Evolutionary conservation across 805 yeast genomes (phyloP).

Genomic region (Ogataea paradorogensis): DNA sequence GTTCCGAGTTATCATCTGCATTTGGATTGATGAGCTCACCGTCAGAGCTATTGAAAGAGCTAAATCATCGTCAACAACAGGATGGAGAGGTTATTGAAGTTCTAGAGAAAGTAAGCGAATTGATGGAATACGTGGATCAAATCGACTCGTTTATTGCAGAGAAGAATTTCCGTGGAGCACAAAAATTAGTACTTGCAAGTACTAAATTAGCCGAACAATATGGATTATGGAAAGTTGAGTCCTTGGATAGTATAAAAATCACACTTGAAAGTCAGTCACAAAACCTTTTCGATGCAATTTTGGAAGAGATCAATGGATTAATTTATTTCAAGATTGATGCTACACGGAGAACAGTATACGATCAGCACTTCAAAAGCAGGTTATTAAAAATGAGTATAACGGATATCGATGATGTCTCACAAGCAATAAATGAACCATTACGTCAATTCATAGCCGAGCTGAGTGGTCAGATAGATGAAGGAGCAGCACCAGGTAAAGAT

Average conservation of each 20-base stretch:
- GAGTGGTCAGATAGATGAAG: constrained; percentile 19
- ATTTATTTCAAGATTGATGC: constrained; percentile 26
- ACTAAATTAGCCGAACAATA: constrained; percentile 46
- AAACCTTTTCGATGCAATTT: constrained; percentile 61
- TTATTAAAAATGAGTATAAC: constrained; percentile 21
- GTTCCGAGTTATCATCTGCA: constrained; percentile 20
- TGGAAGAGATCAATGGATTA: constrained; percentile 76
- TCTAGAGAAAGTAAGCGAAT: constrained; percentile 60
- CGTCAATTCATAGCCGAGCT: constrained; percentile 35
- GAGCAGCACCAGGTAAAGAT: constrained; percentile 26
- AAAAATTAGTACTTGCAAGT: constrained; percentile 37
- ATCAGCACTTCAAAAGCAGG: constrained; percentile 16
- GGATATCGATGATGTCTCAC: constrained; percentile 27
- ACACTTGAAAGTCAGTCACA: constrained; percentile 56
- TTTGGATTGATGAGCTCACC: constrained; percentile 37
- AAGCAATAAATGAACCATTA: constrained; percentile 34
- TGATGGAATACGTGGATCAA: constrained; percentile 56
- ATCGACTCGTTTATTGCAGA: constrained; percentile 69
- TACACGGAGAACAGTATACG: constrained; percentile 31
- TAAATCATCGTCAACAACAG: constrained; percentile 59
- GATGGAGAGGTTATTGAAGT: constrained; percentile 70
- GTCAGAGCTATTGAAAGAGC: constrained; percentile 56
- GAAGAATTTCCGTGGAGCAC: constrained; percentile 56
- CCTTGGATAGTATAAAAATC: constrained; percentile 47
- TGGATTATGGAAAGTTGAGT: constrained; percentile 56